Evolutionary conservation across 352 stramenopile genomes (phyloP), one percentile per base, ranked within the genome.

Genomic region (Globisporangium irregulare): DNA sequence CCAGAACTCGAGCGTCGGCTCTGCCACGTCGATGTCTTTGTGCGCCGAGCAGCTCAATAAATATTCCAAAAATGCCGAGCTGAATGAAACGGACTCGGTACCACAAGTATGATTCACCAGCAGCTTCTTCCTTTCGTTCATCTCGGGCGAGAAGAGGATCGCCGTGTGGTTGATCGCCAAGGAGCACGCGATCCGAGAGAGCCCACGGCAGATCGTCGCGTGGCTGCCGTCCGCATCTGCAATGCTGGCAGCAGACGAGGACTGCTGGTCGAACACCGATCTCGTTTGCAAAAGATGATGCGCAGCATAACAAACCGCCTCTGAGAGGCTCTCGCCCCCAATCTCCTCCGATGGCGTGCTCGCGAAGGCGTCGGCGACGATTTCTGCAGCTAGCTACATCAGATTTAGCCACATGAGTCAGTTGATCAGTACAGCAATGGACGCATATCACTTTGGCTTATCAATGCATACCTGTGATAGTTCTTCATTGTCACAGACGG

Each of bases 1-100:
- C 87, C 87, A 95, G 34, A 95, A 91, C 69, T 95, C 87, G 34
- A 95, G 75, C 32, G 86, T 95, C 15, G 82, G 82, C 50, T 93
- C 79, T 10, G 79, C 77, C 9, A 91, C 81, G 34, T 86, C 73
- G 10, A 77, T 61, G 36, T 92, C 76, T 15, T 73, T 51, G 50
- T 82, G 86, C 22, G 80, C 80, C 8, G 86, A 90, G 61, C 86
- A 94, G 18, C 71, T 65, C 25, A 95, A 62, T 38, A 93, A 69
- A 22, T 89, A 72, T 38, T 92, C 78, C 27, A 95, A 68, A 62
- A 92, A 90, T 24, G 59, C 25, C 1, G 69, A 54, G 9, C 65
- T 62, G 38, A 86, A 76, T 9, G 59, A 70, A 5, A 32, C 27
- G 20, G 29, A 20, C 61, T 43, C 27, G 20, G 12, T 4, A 18